Percentiles rank a stretch among this genome's conserved stretches.
Conservation (phyloP, 75 land plant species). For the Ceratopteris richardii region DNA sequence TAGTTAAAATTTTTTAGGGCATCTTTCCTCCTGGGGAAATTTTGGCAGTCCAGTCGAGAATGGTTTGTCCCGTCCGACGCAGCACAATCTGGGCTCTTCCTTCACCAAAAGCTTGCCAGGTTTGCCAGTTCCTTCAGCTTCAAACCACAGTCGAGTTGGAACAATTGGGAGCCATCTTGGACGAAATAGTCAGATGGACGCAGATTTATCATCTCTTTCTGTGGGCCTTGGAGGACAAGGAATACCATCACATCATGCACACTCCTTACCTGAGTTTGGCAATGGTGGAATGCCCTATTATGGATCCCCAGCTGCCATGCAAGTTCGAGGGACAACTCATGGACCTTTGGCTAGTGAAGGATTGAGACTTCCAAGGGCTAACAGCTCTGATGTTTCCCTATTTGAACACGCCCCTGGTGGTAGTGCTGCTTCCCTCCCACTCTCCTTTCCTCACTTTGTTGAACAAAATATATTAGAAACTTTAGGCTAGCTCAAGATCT, state of each 20-base stretch:
- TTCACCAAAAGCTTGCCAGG: constrained; percentile 50
- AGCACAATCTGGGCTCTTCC: constrained; percentile 47
- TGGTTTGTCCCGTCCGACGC: constrained; percentile 32
- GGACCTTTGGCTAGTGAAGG: constrained; percentile 16
- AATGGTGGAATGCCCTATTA: constrained; percentile 30
- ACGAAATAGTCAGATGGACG: constrained; percentile 39
- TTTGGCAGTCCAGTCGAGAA: constrained; percentile 61
- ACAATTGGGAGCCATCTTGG: constrained; percentile 74
- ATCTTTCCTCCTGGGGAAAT: constrained; percentile 41
- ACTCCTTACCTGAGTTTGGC: constrained; percentile 59
- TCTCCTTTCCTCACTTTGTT: not conserved
- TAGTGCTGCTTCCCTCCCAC: not conserved
- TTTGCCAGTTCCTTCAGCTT: constrained; percentile 53
- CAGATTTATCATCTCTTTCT: constrained; percentile 20
- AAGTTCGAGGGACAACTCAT: constrained; percentile 14
- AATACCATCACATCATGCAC: constrained; percentile 42
- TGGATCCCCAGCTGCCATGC: constrained; percentile 30
- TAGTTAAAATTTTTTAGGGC: constrained; percentile 11
- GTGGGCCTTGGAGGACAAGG: constrained; percentile 19
- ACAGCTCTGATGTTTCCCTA: constrained; percentile 8
- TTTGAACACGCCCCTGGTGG: constrained; percentile 23
- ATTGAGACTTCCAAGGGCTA: constrained; percentile 12
- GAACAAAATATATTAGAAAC: not conserved
- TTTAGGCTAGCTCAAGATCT: not conserved
- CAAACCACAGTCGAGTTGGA: constrained; percentile 53